phyloP scores from a whole-genome alignment of 2,329 filamentous ascomycete genomes.

The Byssothecium circinans region DNA sequence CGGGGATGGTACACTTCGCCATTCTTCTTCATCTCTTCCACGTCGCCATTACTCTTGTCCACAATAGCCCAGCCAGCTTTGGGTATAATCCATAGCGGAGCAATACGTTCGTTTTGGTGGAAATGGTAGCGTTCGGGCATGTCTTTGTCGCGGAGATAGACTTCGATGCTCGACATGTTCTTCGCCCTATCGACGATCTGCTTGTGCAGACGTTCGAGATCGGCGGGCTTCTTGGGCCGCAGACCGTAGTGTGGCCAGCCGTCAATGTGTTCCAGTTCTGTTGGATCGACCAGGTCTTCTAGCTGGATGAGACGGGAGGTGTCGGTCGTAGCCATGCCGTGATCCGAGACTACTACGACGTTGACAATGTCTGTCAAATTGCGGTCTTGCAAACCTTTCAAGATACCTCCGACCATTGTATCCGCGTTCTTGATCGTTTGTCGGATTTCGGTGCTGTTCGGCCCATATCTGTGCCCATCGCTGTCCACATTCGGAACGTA shows the following conservation, averaged over 20 bases:
- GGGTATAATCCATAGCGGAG: conserved; percentile 91
- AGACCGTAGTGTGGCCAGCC: conserved; percentile 94
- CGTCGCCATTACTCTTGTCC: conserved; percentile 74
- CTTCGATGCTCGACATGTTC: conserved; percentile 71
- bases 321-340: conserved; percentile 96
- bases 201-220: conserved; percentile 69
- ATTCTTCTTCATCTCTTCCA: conserved; percentile 65
- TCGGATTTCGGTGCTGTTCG: conserved; percentile 90
- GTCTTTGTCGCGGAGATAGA: conserved; percentile 81
- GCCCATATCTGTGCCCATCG: conserved; percentile 84
- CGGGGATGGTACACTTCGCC: conserved; percentile 73
- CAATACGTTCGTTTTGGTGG: conserved; percentile 81
- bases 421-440: conserved; percentile 79
- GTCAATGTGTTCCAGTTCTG: conserved; percentile 78
- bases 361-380: conserved; percentile 92
- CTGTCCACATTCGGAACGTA: conserved; percentile 93
- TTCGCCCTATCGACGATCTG: conserved; percentile 56
- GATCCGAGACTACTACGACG: conserved; percentile 92
- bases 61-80: conserved; percentile 93
- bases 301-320: conserved; percentile 79
- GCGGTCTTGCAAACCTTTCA: conserved; percentile 73
- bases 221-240: conserved; percentile 69
- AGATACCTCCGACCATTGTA: conserved; percentile 74
- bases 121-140: conserved; percentile 97
- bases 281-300: conserved; percentile 81